Evolutionary conservation across 2,329 filamentous ascomycete species (phyloP).

Genomic region (Graphiopsis chlorocephala): DNA sequence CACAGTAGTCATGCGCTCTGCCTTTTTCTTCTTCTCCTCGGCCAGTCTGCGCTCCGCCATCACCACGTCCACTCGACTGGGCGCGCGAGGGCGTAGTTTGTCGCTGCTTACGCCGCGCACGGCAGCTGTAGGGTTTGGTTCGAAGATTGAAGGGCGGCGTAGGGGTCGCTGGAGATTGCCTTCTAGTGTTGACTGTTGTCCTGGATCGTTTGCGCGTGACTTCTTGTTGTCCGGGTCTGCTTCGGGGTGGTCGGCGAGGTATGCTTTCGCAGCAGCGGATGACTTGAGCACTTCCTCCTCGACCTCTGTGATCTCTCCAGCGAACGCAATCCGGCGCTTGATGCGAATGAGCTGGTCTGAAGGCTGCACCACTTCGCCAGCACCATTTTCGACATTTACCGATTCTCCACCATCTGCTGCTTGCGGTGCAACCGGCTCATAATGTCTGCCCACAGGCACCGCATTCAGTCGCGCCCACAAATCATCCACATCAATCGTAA

Average conservation of each 20-base stretch:
- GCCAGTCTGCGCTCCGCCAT: slow-evolving; percentile 32
- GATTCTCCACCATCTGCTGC: slow-evolving; percentile 14
- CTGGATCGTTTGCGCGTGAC: slow-evolving; percentile 18
- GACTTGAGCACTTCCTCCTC: slow-evolving; percentile 52
- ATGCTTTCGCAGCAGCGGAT: slow-evolving; percentile 56
- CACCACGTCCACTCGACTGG: slow-evolving; percentile 31
- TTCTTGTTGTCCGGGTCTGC: slow-evolving; percentile 29
- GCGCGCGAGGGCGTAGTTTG: slow-evolving; percentile 40
- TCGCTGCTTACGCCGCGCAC: slow-evolving; percentile 47
- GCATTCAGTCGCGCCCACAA: slow-evolving; percentile 54
- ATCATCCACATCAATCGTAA: slow-evolving; percentile 55
- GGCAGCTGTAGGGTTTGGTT: slow-evolving; percentile 48
- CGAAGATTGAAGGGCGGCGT: slow-evolving; percentile 49
- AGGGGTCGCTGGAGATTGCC: slow-evolving; percentile 39
- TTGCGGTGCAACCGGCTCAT: background rate
- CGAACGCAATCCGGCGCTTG: slow-evolving; percentile 57
- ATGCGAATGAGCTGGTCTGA: slow-evolving; percentile 53
- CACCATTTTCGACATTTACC: background rate
- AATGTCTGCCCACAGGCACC: slow-evolving; percentile 28
- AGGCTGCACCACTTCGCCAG: slow-evolving; percentile 1
- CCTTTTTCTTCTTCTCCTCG: slow-evolving; percentile 41
- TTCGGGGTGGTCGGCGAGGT: slow-evolving; percentile 44
- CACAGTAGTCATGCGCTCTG: slow-evolving; percentile 62
- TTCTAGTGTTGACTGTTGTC: slow-evolving; percentile 17
- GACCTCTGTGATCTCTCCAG: slow-evolving; percentile 54